Percentiles rank a stretch among this genome's conserved stretches.
Evolutionary conservation across 257 asterid genomes (phyloP).

Genomic region (Verbascum thapsus): DNA sequence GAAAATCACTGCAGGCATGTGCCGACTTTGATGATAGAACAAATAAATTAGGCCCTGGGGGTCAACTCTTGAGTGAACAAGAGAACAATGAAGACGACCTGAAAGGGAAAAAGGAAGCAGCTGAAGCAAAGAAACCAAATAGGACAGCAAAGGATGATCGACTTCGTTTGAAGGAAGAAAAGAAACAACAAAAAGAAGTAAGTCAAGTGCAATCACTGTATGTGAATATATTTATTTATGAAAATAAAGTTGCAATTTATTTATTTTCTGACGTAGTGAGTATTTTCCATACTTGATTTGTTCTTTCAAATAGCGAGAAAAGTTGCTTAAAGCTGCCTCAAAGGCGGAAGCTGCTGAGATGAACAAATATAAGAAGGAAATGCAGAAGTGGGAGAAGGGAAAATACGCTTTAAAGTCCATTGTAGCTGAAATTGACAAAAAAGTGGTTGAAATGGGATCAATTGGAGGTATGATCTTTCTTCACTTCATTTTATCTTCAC

Average conservation of each 20-base stretch:
- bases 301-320: slow-evolving; percentile 63
- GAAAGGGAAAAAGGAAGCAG: slow-evolving; percentile 38
- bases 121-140: slow-evolving; percentile 44
- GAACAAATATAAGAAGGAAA: slow-evolving; percentile 69
- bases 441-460: slow-evolving; percentile 76
- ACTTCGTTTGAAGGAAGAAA: slow-evolving; percentile 72
- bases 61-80: slow-evolving; percentile 34
- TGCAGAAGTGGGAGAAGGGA: slow-evolving; percentile 91
- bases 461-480: slow-evolving; percentile 65
- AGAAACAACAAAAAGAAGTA: slow-evolving; percentile 77
- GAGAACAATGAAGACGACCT: slow-evolving; percentile 38
- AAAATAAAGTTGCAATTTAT: slow-evolving; percentile 1
- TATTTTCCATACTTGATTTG: slow-evolving; percentile 26
- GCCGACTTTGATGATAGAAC: slow-evolving; percentile 36
- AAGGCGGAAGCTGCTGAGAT: slow-evolving; percentile 87
- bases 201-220: slow-evolving; percentile 23
- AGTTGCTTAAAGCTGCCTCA: slow-evolving; percentile 74
- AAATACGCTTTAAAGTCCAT: slow-evolving; percentile 79
- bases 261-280: slow-evolving; percentile 21
- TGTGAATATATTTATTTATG: slow-evolving; percentile 2
- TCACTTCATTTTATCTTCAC: slow-evolving; percentile 21
- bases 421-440: slow-evolving; percentile 84
- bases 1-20: slow-evolving; percentile 48
- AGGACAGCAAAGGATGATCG: slow-evolving; percentile 76
- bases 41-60: slow-evolving; percentile 34